Evolutionary conservation across 2,329 filamentous ascomycete genomes (phyloP).

Genomic region (Ceratocystis alfenasii): DNA sequence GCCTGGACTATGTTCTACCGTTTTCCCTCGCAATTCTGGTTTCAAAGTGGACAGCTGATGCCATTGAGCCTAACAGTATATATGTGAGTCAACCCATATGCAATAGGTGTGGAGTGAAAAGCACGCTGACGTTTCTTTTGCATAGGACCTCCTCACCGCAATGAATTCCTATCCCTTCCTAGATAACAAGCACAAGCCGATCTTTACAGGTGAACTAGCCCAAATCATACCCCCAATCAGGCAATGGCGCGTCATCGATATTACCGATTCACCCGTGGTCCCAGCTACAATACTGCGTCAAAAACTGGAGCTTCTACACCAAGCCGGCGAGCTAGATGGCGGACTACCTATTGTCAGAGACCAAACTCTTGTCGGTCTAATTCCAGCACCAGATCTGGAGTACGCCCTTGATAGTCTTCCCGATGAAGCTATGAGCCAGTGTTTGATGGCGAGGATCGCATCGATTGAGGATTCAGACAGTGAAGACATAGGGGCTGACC

Average conservation of each 20-base stretch:
- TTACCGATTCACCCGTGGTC: conserved; percentile 69
- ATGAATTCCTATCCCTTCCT: conserved; percentile 97
- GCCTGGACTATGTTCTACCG: conserved; percentile 84
- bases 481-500: conserved; percentile 41
- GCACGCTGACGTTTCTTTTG: conserved; percentile 13
- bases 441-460: conserved; percentile 64
- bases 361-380: conserved; percentile 71
- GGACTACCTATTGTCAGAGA: conserved; percentile 77
- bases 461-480: conserved; percentile 54
- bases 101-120: background rate
- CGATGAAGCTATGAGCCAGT: conserved; percentile 61
- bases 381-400: conserved; percentile 86
- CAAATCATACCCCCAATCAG: conserved; percentile 73
- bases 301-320: conserved; percentile 72
- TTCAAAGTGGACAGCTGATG: conserved; percentile 97
- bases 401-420: conserved; percentile 77
- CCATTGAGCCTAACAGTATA: conserved; percentile 85
- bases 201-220: conserved; percentile 77
- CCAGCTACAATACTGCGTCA: conserved; percentile 61
- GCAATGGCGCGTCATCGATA: conserved; percentile 72
- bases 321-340: conserved; percentile 80
- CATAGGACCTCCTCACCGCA: conserved; percentile 74
- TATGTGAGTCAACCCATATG: conserved; percentile 46
- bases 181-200: conserved; percentile 87
- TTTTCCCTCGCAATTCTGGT: conserved; percentile 87